These are phyloP conservation scores for Colletotrichum euphorbiae DNA, from an alignment of 2,329 filamentous ascomycete species.

Conservation along the genomic window DNA sequence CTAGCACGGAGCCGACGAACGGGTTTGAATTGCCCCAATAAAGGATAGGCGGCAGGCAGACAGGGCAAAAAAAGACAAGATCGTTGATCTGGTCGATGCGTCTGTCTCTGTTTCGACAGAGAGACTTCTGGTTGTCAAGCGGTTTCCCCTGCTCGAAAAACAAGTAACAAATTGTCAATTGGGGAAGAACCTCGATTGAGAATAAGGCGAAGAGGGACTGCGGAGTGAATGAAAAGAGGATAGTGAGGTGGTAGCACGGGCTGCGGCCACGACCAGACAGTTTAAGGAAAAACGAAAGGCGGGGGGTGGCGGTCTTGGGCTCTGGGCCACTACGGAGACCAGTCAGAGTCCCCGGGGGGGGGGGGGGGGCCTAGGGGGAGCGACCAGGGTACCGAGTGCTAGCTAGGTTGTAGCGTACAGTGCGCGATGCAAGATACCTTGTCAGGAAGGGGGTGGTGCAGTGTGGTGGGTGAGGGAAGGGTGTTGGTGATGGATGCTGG, in stretches of 20 bases:
- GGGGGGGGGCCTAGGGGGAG: constrained; percentile 31
- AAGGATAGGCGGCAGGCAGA: constrained; percentile 15
- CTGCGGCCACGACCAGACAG: constrained; percentile 55
- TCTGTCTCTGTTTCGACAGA: neutral
- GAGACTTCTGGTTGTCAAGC: constrained; percentile 45
- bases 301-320: constrained; percentile 44
- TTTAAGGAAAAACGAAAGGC: constrained; percentile 51
- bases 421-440: constrained; percentile 30
- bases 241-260: constrained; percentile 62
- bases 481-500: constrained; percentile 3
- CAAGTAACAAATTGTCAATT: constrained; percentile 52
- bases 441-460: constrained; percentile 3
- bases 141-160: constrained; percentile 54
- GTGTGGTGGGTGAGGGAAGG: constrained; percentile 1
- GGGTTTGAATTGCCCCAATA: constrained; percentile 46
- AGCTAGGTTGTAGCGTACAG: constrained; percentile 35
- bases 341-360: constrained; percentile 32
- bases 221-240: constrained; percentile 63
- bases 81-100: constrained; percentile 2
- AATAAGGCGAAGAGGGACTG: constrained; percentile 60
- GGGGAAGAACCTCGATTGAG: constrained; percentile 47
- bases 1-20: constrained; percentile 28
- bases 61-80: neutral
- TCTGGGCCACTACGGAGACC: constrained; percentile 26
- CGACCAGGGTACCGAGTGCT: constrained; percentile 35